Evolutionary conservation across 108 stramenopile genomes (phyloP), one percentile per base, ranked within the genome.

Genomic region (Skeletonema costatum): DNA sequence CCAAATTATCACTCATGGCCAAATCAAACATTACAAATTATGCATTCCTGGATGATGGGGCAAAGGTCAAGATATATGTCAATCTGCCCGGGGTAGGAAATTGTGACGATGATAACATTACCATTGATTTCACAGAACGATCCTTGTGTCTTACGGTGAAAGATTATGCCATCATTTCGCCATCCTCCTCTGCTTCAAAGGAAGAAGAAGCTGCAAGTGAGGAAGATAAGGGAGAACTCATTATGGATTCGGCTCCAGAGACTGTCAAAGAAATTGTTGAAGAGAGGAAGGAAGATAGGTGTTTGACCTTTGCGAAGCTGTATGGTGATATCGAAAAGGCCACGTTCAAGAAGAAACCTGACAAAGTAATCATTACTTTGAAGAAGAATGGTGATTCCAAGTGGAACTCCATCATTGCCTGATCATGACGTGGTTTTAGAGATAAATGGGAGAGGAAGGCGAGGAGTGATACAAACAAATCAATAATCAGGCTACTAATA

Each of bases 21-120:
- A 94, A 92, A 60, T 86, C 84, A 67, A 95, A 90, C 82, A 95
- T 95, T 59, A 95, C 90, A 42, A 87, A 88, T 35, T 95, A 95
- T 76, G 90, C 94, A 21, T 95, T 95, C 66, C 61, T 81, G 1
- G 88, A 95, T 56, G 92, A 89, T 58, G 89, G 78, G 3, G 79
- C 73, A 31, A 85, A 66, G 29, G 89, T 95, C n/a, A 91, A 90
- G 50, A 71, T 95, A 6, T 95, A 93, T 74, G 84, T 95, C 41
- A 77, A 87, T 21, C 30, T 95, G 48, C 81, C 88, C 14, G 88
- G 84, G 12, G 81, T 92, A 2, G 90, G 90, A 4, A 79, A 91
- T 41, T 91, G 87, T 60, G 41, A 68, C 8, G 75, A 75, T 9
- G 86, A 84, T 9, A 86, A 92, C 62, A 71, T 93, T 38, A 39